A percentile compares a stretch with the other conserved stretches of the same genome.
Evolutionary conservation across 176 grass and related monocot genomes (phyloP).

Genomic region (Eleusine coracana): DNA sequence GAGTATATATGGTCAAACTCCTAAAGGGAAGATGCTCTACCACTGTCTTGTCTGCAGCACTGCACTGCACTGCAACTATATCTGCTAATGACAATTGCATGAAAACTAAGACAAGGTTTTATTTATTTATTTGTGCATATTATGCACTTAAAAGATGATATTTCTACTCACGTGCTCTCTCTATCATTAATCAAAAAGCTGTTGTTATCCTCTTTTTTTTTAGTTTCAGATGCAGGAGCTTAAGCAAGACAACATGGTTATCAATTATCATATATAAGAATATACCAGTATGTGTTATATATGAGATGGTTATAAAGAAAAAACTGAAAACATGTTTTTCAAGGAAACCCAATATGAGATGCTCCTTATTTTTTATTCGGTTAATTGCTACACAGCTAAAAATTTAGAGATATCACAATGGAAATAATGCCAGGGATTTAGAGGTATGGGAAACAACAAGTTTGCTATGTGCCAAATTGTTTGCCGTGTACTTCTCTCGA

Average conservation of each 20-base stretch:
- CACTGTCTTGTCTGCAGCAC: slow-evolving; percentile 12
- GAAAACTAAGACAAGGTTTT: too few relatives aligned
- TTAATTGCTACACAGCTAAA: neutral
- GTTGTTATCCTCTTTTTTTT: neutral
- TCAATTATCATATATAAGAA: neutral
- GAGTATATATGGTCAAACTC: slow-evolving; percentile 19
- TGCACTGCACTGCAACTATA: slow-evolving; percentile 11
- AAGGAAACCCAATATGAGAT: neutral
- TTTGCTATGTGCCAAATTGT: too few relatives aligned
- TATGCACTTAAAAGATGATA: too few relatives aligned
- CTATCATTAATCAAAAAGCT: too few relatives aligned
- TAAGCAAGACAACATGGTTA: neutral
- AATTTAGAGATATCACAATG: neutral
- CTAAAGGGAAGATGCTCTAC: slow-evolving; percentile 30
- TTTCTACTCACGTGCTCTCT: too few relatives aligned
- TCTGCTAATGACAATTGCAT: too few relatives aligned
- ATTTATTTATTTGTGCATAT: too few relatives aligned
- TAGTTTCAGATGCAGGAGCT: neutral
- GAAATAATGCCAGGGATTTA: neutral
- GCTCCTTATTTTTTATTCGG: neutral
- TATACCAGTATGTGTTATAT: neutral
- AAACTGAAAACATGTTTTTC: neutral
- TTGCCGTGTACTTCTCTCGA: too few relatives aligned
- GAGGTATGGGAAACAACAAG: too few relatives aligned
- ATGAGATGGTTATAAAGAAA: neutral